Evolutionary conservation across 768 basidiomycete genomes (phyloP).

Genomic region (Multifurca ochricompacta): DNA sequence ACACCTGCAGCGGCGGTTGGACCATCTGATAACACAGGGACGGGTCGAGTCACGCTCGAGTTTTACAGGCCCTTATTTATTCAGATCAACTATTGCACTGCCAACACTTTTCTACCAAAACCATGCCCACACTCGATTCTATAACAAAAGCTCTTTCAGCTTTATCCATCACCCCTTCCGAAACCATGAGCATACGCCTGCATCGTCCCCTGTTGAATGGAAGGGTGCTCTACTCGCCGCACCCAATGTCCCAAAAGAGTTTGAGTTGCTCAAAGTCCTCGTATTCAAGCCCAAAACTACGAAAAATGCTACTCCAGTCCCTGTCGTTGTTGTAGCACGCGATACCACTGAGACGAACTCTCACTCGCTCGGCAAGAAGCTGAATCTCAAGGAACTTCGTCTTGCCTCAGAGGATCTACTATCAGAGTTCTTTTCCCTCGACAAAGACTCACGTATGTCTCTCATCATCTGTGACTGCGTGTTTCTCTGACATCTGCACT

Average conservation of each 20-base stretch:
- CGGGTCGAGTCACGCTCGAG: slow-evolving; percentile 20
- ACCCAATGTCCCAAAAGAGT: slow-evolving; percentile 44
- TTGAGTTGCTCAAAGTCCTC: slow-evolving; percentile 78
- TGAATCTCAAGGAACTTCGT: slow-evolving; percentile 81
- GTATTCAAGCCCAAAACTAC: slow-evolving; percentile 96
- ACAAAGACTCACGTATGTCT: slow-evolving; percentile 79
- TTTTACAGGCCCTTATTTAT: neutral
- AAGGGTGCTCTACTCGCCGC: slow-evolving; percentile 55
- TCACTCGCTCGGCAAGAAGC: slow-evolving; percentile 64
- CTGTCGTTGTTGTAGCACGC: slow-evolving; percentile 79
- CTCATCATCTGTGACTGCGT: neutral
- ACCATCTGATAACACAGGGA: slow-evolving; percentile 20
- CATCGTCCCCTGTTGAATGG: slow-evolving; percentile 72
- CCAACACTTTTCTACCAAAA: slow-evolving; percentile 19
- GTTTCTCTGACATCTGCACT: neutral
- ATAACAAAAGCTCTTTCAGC: slow-evolving; percentile 37
- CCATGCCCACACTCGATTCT: slow-evolving; percentile 32
- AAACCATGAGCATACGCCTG: slow-evolving; percentile 49
- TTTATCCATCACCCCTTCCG: slow-evolving; percentile 48
- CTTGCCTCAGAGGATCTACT: slow-evolving; percentile 82
- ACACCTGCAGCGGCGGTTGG: neutral
- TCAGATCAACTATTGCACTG: neutral
- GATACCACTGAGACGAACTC: slow-evolving; percentile 83
- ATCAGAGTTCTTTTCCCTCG: slow-evolving; percentile 71
- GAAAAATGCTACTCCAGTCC: slow-evolving; percentile 77